These are phyloP conservation scores for Coemansia sp. DNA, from an alignment of 192 early-diverging fungal genomes.

Conservation along the genomic window DNA sequence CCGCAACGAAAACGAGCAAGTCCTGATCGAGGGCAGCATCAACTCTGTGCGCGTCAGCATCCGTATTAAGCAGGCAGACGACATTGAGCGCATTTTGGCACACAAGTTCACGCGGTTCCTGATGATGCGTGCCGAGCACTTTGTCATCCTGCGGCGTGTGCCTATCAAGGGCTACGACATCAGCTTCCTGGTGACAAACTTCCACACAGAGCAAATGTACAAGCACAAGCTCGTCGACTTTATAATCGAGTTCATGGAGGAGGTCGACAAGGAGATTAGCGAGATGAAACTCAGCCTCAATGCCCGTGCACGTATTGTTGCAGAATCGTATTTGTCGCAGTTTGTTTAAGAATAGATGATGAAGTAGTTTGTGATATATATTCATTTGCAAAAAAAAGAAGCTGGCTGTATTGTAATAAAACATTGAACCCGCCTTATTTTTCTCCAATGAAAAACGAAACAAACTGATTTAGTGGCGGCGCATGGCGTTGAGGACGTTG, in stretches of 20 bases:
- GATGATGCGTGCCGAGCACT: conserved; percentile 96
- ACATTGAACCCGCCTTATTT: background rate
- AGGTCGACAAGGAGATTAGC: conserved; percentile 98
- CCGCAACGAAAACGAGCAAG: conserved; percentile 90
- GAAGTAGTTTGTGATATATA: background rate
- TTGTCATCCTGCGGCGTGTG: conserved; percentile 89
- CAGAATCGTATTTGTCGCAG: conserved; percentile 68
- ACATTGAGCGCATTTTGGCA: conserved; percentile 90
- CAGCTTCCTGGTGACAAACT: conserved; percentile 94
- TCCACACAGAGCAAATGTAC: conserved; percentile 97
- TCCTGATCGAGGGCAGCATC: conserved; percentile 89
- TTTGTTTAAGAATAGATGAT: conserved; percentile 27
- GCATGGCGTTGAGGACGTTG: conserved; percentile 89
- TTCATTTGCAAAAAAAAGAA: conserved; percentile 1
- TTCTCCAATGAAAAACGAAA: background rate
- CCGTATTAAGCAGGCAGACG: conserved; percentile 97
- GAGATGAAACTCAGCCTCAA: conserved; percentile 98
- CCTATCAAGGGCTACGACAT: conserved; percentile 97
- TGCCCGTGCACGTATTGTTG: conserved; percentile 85
- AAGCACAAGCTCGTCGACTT: conserved; percentile 99
- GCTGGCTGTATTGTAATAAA: too few relatives aligned
- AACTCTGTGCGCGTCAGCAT: conserved; percentile 95
- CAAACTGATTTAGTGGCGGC: conserved; percentile 62
- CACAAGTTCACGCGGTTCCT: conserved; percentile 98
- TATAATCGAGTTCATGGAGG: conserved; percentile 99